Evolutionary conservation across 2,329 filamentous ascomycete species (phyloP).

Genomic region (Cladophialophora bantiana): DNA sequence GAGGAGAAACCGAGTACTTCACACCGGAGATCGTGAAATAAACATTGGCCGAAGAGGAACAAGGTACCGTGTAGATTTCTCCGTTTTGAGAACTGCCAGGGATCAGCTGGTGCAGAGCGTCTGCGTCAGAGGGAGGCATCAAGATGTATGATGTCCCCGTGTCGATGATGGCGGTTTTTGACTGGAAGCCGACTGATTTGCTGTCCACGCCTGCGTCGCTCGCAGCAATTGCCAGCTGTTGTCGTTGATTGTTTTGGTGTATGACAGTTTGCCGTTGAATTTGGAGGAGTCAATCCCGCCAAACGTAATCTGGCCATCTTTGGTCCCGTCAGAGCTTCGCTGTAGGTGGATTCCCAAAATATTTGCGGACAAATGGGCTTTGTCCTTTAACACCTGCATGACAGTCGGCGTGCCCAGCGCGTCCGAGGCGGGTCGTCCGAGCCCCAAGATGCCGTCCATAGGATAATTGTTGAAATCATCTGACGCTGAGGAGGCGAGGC

Average conservation of each 20-base stretch:
- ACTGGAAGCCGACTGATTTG: conserved; percentile 60
- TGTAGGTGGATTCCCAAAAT: conserved; percentile 75
- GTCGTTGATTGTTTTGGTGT: conserved; percentile 62
- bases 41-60: conserved; percentile 67
- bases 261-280: conserved; percentile 72
- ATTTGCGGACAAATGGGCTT: conserved; percentile 67
- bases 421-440: conserved; percentile 68
- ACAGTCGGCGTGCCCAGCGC: conserved; percentile 66
- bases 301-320: conserved; percentile 79
- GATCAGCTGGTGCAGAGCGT: conserved; percentile 71
- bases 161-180: conserved; percentile 75
- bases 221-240: conserved; percentile 74
- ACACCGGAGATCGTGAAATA: conserved; percentile 72
- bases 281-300: conserved; percentile 72
- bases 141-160: conserved; percentile 84
- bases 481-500: conserved; percentile 74
- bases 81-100: conserved; percentile 65
- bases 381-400: conserved; percentile 65
- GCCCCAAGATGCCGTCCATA: conserved; percentile 85
- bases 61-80: conserved; percentile 72
- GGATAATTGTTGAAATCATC: conserved; percentile 78
- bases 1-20: conserved; percentile 69
- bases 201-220: conserved; percentile 71
- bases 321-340: conserved; percentile 68
- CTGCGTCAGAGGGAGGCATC: conserved; percentile 71